Evolutionary conservation across 2,329 filamentous ascomycete genomes (phyloP).

Genomic region (Sporothrix curviconia): DNA sequence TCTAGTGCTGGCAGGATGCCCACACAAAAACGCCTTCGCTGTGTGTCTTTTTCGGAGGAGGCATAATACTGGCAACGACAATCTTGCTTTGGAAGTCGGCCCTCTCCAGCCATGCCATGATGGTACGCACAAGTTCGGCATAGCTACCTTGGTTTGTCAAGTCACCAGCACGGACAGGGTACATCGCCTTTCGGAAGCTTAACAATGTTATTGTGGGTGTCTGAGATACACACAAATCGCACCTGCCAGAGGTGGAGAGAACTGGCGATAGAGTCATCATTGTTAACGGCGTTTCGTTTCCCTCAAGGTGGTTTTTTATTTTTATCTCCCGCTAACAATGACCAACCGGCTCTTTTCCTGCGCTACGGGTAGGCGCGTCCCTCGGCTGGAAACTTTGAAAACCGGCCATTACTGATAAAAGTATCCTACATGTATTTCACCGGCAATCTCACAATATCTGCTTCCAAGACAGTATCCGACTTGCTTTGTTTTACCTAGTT

Average conservation of each 20-base stretch:
- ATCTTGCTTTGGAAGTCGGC: slow-evolving; percentile 64
- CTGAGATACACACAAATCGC: slow-evolving; percentile 67
- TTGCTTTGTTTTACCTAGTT: no score
- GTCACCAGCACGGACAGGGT: slow-evolving; percentile 69
- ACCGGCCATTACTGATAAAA: no score
- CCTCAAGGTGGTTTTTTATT: not conserved
- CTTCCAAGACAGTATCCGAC: no score
- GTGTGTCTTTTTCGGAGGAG: not conserved
- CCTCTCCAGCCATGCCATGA: slow-evolving; percentile 61
- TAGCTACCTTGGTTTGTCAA: slow-evolving; percentile 65
- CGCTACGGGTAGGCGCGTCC: slow-evolving; percentile 3
- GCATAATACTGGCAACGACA: slow-evolving; percentile 54
- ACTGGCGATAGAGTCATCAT: no score
- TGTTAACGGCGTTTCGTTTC: no score
- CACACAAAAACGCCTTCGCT: not conserved
- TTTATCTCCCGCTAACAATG: not conserved
- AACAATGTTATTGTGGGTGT: slow-evolving; percentile 63
- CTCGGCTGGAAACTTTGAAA: no score
- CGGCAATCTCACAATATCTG: no score
- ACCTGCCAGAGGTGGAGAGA: slow-evolving; percentile 42
- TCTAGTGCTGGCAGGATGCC: not conserved
- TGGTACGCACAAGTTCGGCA: slow-evolving; percentile 35
- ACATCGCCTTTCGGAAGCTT: slow-evolving; percentile 66
- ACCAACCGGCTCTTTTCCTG: not conserved
- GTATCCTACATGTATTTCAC: no score